Percentiles rank a stretch among this genome's conserved stretches.
Conservation (phyloP, 2,329 filamentous ascomycete genomes). For the Uncinocarpus reesii region DNA sequence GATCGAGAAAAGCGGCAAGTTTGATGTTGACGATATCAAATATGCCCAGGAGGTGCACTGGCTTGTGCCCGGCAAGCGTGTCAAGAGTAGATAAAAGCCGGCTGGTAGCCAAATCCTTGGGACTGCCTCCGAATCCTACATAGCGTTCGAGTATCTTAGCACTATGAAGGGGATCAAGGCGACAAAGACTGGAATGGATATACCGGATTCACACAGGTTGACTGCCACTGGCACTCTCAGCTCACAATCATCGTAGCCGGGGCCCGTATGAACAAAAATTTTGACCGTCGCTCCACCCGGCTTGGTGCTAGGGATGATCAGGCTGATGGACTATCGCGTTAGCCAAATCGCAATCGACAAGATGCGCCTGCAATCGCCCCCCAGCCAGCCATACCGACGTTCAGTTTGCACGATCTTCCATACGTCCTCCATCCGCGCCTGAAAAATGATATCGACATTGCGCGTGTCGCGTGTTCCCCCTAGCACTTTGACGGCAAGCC, state of each 20-base stretch:
- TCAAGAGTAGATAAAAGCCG: slow-evolving; percentile 4
- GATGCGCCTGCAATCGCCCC: too few species aligned
- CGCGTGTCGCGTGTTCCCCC: slow-evolving; percentile 1
- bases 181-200: too few species aligned
- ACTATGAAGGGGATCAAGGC: too few species aligned
- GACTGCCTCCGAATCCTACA: background rate
- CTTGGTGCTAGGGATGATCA: slow-evolving; percentile 1
- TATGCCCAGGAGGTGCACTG: background rate
- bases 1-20: background rate
- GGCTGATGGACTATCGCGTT: background rate
- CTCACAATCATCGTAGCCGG: slow-evolving; percentile 3
- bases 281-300: background rate
- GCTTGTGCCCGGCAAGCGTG: background rate
- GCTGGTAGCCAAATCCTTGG: background rate
- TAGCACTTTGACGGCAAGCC: slow-evolving; percentile 1
- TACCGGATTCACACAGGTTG: slow-evolving; percentile 10
- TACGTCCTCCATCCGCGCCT: background rate
- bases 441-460: slow-evolving; percentile 5
- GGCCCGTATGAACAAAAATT: slow-evolving; percentile 10
- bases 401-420: slow-evolving; percentile 1
- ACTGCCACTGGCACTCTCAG: slow-evolving; percentile 1
- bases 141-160: background rate
- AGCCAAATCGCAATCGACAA: background rate
- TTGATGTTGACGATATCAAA: background rate
- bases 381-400: background rate